Conservation (phyloP, 768 basidiomycete genomes). For the Panus rudis region DNA sequence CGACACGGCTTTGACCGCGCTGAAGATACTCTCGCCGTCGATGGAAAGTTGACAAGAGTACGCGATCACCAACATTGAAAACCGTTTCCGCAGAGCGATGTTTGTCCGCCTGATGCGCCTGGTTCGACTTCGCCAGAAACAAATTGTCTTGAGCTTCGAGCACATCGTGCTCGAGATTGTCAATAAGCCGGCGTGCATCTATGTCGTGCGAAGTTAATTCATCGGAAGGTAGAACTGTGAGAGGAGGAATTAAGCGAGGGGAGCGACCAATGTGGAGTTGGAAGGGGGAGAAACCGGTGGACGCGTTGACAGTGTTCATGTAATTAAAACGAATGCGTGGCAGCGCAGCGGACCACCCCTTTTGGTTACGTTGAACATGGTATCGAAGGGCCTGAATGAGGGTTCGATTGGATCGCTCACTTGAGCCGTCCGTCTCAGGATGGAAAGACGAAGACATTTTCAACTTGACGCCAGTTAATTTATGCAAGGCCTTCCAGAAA, state of each 20-base stretch:
- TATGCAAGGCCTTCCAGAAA: constrained; percentile 27
- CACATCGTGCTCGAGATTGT: constrained; percentile 13
- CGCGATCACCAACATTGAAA: constrained; percentile 25
- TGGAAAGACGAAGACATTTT: constrained; percentile 29
- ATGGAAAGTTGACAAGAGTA: constrained; percentile 30
- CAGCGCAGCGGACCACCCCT: constrained; percentile 10
- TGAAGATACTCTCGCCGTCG: constrained; percentile 19
- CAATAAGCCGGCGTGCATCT: constrained; percentile 1
- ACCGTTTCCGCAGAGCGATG: constrained; percentile 14
- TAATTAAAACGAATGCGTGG: constrained; percentile 18
- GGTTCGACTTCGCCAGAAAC: constrained; percentile 20
- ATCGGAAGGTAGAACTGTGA: background rate
- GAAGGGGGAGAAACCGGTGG: constrained; percentile 19
- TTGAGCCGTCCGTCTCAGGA: constrained; percentile 31
- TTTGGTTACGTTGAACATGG: constrained; percentile 17
- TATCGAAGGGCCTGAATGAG: constrained; percentile 18
- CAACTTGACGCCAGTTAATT: constrained; percentile 21
- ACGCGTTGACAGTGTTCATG: constrained; percentile 18
- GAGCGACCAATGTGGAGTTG: constrained; percentile 13
- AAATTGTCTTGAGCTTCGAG: constrained; percentile 29
- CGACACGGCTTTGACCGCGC: constrained; percentile 20
- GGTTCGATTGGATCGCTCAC: constrained; percentile 24
- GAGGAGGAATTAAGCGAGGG: constrained; percentile 15
- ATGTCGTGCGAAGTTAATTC: too few species aligned
- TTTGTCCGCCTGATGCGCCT: constrained; percentile 22